Percentiles rank a stretch among this genome's conserved stretches.
Evolutionary conservation across 2,329 filamentous ascomycete genomes (phyloP).

Genomic region (Sclerotinia trifoliorum): DNA sequence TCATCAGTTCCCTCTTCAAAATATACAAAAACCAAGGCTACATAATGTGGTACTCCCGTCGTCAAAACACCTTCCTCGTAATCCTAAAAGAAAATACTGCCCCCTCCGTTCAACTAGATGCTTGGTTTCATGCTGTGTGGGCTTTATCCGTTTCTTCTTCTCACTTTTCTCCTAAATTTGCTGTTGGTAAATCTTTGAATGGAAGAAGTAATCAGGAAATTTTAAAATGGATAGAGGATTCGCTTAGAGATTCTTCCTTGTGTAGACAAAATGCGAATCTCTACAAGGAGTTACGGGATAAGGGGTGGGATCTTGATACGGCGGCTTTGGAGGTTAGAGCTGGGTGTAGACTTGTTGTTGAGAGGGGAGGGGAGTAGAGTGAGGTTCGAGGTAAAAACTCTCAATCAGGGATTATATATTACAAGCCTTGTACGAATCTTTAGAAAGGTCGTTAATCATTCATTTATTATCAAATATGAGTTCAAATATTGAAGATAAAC

Average conservation of each 20-base stretch:
- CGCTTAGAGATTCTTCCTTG: background rate
- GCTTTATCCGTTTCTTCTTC: no score
- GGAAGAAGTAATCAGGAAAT: background rate
- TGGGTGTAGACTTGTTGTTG: slow-evolving; percentile 44
- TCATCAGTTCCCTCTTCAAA: slow-evolving; percentile 43
- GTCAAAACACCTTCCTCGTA: slow-evolving; percentile 51
- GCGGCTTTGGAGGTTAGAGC: slow-evolving; percentile 65
- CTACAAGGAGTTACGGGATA: slow-evolving; percentile 43
- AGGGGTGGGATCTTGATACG: slow-evolving; percentile 66
- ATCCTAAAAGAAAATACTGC: slow-evolving; percentile 60
- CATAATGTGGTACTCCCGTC: slow-evolving; percentile 57
- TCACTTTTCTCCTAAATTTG: no score
- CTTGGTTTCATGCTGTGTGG: slow-evolving; percentile 57
- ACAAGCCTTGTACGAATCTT: no score
- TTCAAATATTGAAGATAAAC: no score
- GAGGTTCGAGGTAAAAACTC: no score
- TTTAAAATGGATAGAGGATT: background rate
- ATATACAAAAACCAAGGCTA: slow-evolving; percentile 55
- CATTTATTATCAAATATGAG: no score
- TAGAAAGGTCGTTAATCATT: no score
- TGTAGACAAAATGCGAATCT: background rate
- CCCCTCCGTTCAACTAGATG: slow-evolving; percentile 53
- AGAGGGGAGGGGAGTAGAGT: background rate
- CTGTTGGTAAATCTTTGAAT: background rate
- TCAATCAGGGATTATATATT: no score